Percentiles rank a stretch among this genome's conserved stretches.
Evolutionary conservation across 1,284 basidiomycete species (phyloP).

Genomic region (Mrakiaceae sp.): DNA sequence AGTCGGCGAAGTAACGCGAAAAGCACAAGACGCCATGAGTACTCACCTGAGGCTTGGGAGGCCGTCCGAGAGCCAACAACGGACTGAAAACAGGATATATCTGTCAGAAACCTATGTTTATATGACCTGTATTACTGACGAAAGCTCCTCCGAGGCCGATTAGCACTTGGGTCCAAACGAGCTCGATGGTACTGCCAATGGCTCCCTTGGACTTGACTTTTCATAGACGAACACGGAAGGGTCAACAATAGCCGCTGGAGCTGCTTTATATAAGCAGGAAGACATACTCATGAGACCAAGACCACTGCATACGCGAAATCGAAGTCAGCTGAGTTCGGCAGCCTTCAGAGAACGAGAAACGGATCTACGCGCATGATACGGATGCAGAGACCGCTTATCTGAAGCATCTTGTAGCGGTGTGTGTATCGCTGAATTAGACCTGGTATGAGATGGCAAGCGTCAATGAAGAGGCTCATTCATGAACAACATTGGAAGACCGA

Average conservation of each 20-base stretch:
- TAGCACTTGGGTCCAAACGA: slow-evolving; percentile 26
- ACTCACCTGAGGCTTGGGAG: slow-evolving; percentile 30
- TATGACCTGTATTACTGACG: no score
- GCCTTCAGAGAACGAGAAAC: background rate
- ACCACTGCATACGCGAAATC: background rate
- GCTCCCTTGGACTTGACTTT: background rate
- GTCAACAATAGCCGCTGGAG: background rate
- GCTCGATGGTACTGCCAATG: slow-evolving; percentile 15
- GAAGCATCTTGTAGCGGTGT: slow-evolving; percentile 36
- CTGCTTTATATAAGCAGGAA: slow-evolving; percentile 14
- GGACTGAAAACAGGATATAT: slow-evolving; percentile 18
- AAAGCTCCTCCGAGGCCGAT: slow-evolving; percentile 24
- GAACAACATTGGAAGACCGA: background rate
- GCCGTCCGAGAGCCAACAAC: slow-evolving; percentile 34
- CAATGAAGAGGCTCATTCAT: background rate
- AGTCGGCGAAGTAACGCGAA: background rate
- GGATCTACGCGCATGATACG: slow-evolving; percentile 21
- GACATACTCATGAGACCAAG: slow-evolving; percentile 18
- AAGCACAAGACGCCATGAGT: slow-evolving; percentile 23
- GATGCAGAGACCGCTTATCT: slow-evolving; percentile 25
- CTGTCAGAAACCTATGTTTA: no score
- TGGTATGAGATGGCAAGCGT: slow-evolving; percentile 18
- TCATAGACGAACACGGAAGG: no score
- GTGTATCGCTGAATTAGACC: slow-evolving; percentile 33
- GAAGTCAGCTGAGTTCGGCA: background rate